A percentile compares a stretch with the other conserved stretches of the same genome.
phyloP scores from a whole-genome alignment of 345 rosid species.

The Sisymbrium irio region DNA sequence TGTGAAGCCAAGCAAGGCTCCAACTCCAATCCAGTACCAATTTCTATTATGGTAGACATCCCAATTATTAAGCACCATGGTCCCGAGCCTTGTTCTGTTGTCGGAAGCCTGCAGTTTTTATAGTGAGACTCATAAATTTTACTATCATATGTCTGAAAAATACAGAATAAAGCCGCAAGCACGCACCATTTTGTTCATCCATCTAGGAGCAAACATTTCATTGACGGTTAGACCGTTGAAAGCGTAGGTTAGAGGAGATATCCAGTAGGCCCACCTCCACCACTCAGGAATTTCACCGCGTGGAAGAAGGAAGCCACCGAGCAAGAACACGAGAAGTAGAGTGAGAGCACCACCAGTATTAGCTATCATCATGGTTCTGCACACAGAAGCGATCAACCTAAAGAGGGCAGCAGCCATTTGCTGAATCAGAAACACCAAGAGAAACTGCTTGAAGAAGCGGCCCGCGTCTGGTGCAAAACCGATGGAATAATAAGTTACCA shows the following conservation, averaged over 20 bases:
- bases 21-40: slow-evolving; percentile 85
- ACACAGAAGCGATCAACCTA: slow-evolving; percentile 46
- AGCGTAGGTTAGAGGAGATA: slow-evolving; percentile 59
- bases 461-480: slow-evolving; percentile 64
- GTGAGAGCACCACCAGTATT: slow-evolving; percentile 42
- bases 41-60: slow-evolving; percentile 47
- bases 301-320: slow-evolving; percentile 60
- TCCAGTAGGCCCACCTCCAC: slow-evolving; percentile 70
- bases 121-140: background rate
- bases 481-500: slow-evolving; percentile 60
- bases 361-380: slow-evolving; percentile 49
- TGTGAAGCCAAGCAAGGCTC: slow-evolving; percentile 61
- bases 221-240: slow-evolving; percentile 50
- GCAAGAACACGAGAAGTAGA: slow-evolving; percentile 38
- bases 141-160: background rate
- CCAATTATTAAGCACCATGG: slow-evolving; percentile 47
- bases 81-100: slow-evolving; percentile 43
- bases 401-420: slow-evolving; percentile 43
- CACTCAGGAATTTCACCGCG: slow-evolving; percentile 43
- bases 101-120: slow-evolving; percentile 46
- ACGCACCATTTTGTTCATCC: slow-evolving; percentile 41
- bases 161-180: slow-evolving; percentile 9
- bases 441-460: slow-evolving; percentile 54
- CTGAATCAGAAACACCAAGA: slow-evolving; percentile 45
- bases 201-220: slow-evolving; percentile 56